Conservation (phyloP, 306 rosid genomes). For the Cajanus cajan region DNA sequence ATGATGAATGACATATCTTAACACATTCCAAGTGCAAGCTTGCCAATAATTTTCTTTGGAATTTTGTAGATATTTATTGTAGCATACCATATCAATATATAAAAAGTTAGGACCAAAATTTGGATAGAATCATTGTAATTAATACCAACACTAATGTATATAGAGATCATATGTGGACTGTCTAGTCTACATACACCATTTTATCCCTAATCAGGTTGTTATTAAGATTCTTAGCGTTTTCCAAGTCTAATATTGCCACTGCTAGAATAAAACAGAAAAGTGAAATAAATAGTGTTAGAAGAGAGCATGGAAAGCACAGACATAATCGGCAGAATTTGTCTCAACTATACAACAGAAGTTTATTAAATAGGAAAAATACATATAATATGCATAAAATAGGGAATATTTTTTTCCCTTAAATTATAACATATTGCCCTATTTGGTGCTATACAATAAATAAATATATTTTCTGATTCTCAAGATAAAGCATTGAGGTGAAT, state of each 20-base stretch:
- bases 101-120: not conserved
- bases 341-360: too few relatives aligned
- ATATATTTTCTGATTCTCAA: too few relatives aligned
- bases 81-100: not conserved
- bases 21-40: conserved; percentile 18
- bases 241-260: not conserved
- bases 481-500: not conserved
- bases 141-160: not conserved
- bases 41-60: conserved; percentile 12
- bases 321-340: too few relatives aligned
- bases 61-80: not conserved
- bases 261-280: conserved; percentile 8
- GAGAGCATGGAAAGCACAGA: too few relatives aligned
- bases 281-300: not conserved
- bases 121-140: not conserved
- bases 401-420: too few relatives aligned
- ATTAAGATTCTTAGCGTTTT: not conserved
- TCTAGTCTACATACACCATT: not conserved
- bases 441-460: too few relatives aligned
- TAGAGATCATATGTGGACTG: not conserved
- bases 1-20: conserved; percentile 4
- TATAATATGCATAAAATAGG: too few relatives aligned
- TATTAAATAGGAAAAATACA: too few relatives aligned
- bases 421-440: too few relatives aligned
- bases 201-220: not conserved